These are phyloP conservation scores for Ganoderma leucocontextum DNA, from an alignment of 1,284 basidiomycete genomes.

Conservation along the genomic window DNA sequence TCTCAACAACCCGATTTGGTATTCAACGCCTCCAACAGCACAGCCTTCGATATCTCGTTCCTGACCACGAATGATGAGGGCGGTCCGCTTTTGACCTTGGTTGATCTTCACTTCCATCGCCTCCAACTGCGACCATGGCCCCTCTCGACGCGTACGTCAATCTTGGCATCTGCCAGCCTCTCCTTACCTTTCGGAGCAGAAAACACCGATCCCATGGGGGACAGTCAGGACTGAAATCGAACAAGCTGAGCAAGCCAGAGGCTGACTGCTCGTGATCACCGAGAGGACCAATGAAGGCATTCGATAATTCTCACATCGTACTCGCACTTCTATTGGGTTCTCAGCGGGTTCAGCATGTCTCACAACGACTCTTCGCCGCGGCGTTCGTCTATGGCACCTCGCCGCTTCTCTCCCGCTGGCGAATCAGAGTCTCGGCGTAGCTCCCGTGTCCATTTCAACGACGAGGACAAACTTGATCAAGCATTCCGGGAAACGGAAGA, in stretches of 20 bases:
- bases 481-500: slow-evolving; percentile 12
- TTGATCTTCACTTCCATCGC: background rate
- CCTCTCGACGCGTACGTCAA: background rate
- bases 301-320: background rate
- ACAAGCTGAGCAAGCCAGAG: background rate
- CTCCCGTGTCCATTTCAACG: slow-evolving; percentile 37
- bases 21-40: slow-evolving; percentile 10
- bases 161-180: background rate
- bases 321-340: background rate
- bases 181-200: background rate
- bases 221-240: background rate
- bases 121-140: background rate
- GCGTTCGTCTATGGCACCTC: slow-evolving; percentile 23
- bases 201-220: background rate
- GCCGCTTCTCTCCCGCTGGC: slow-evolving; percentile 8
- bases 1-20: slow-evolving; percentile 5
- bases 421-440: slow-evolving; percentile 16
- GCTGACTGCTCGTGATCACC: background rate
- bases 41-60: slow-evolving; percentile 6
- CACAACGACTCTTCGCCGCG: slow-evolving; percentile 30
- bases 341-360: slow-evolving; percentile 20
- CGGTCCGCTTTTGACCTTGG: background rate
- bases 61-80: background rate
- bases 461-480: slow-evolving; percentile 17
- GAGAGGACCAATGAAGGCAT: background rate